Evolutionary conservation across 495 filamentous ascomycete species (phyloP).

Genomic region (Symbiotaphrina buchneri): DNA sequence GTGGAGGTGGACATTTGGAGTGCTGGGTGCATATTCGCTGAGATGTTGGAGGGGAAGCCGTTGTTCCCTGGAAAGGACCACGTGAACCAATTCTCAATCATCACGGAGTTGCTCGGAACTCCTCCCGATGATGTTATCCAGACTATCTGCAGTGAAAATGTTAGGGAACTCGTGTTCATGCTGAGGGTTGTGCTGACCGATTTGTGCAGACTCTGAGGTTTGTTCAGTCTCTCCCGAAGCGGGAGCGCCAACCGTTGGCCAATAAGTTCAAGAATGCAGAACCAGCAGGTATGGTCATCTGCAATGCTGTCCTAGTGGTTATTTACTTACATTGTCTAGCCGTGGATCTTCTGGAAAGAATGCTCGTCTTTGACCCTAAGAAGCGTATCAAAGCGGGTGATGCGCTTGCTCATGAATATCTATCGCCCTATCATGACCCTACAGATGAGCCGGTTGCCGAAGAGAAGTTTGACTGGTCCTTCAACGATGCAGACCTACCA

Average conservation of each 20-base stretch:
- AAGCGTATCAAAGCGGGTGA: slow-evolving; percentile 70
- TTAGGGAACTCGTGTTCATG: slow-evolving; percentile 20
- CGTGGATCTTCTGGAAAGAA: slow-evolving; percentile 80
- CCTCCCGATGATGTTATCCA: slow-evolving; percentile 96
- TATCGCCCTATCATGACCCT: slow-evolving; percentile 90
- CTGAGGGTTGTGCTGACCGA: slow-evolving; percentile 5
- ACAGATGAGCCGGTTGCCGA: slow-evolving; percentile 88
- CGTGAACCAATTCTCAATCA: slow-evolving; percentile 98
- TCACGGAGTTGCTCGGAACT: slow-evolving; percentile 93
- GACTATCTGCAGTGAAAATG: slow-evolving; percentile 96
- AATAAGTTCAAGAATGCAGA: slow-evolving; percentile 96
- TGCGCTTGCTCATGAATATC: slow-evolving; percentile 77
- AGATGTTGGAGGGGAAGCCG: slow-evolving; percentile 97
- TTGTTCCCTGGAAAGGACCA: slow-evolving; percentile 98
- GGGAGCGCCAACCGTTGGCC: slow-evolving; percentile 70
- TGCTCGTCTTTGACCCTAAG: slow-evolving; percentile 95
- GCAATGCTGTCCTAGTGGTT: not conserved
- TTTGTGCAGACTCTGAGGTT: slow-evolving; percentile 65
- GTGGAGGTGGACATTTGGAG: slow-evolving; percentile 99
- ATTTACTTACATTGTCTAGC: slow-evolving; percentile 24
- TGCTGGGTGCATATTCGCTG: slow-evolving; percentile 95
- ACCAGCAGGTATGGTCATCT: slow-evolving; percentile 43
- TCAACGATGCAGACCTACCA: slow-evolving; percentile 93
- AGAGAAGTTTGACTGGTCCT: slow-evolving; percentile 99
- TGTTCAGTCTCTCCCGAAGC: slow-evolving; percentile 92